phyloP scores from a whole-genome alignment of 164 flowering plant genomes.

The Nymphaea colorata region DNA sequence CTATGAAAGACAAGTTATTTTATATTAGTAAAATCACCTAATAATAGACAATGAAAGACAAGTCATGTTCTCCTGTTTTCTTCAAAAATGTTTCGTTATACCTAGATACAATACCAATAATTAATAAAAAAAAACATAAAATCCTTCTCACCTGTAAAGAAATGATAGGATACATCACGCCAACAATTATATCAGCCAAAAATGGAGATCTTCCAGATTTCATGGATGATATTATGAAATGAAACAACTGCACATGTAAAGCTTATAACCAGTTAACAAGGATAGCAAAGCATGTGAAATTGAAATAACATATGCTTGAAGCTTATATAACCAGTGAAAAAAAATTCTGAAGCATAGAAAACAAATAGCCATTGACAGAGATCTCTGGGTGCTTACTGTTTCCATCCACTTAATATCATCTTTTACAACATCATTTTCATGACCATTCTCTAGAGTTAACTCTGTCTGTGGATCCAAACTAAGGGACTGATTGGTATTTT shows the following conservation, averaged over 20 bases:
- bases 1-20: too few species aligned
- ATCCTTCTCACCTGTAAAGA: constrained; percentile 58
- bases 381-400: constrained; percentile 41
- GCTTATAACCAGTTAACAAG: not conserved
- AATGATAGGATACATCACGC: constrained; percentile 72
- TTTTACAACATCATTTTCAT: constrained; percentile 31
- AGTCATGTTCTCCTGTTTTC: too few species aligned
- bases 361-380: not conserved
- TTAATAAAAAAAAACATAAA: too few species aligned
- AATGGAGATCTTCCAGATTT: constrained; percentile 87
- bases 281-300: not conserved
- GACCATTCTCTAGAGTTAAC: constrained; percentile 22
- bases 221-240: constrained; percentile 74
- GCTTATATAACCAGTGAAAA: not conserved
- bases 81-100: too few species aligned
- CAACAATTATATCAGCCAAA: constrained; percentile 64
- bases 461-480: constrained; percentile 21
- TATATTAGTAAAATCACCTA: too few species aligned
- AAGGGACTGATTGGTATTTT: constrained; percentile 36
- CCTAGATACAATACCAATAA: too few species aligned
- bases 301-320: not conserved
- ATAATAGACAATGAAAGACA: too few species aligned
- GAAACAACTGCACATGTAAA: constrained; percentile 52
- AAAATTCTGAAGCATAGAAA: too few species aligned
- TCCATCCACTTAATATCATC: constrained; percentile 96